These are phyloP conservation scores for Prunella vulgaris DNA, from an alignment of 257 asterid species.

Conservation along the genomic window DNA sequence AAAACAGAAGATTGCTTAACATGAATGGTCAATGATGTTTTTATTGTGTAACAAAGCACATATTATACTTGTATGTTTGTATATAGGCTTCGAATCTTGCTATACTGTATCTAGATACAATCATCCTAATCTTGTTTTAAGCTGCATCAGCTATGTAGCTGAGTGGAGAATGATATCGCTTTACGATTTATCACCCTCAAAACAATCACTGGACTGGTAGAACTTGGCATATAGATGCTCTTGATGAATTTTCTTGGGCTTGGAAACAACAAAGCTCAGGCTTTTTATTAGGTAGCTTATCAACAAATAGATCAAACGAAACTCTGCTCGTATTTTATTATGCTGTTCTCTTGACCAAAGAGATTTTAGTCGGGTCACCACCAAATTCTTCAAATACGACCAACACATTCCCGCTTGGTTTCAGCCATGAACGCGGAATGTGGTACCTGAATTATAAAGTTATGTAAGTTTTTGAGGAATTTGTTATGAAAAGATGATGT, in stretches of 20 bases:
- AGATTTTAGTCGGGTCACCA: constrained; percentile 61
- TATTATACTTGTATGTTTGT: not conserved
- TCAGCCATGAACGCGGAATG: constrained; percentile 80
- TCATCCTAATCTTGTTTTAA: constrained; percentile 3
- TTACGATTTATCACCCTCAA: constrained; percentile 29
- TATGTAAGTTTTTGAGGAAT: not conserved
- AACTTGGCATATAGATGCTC: not conserved
- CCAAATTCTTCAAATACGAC: constrained; percentile 88
- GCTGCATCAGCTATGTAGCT: constrained; percentile 4
- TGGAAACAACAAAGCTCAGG: not conserved
- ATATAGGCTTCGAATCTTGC: not conserved
- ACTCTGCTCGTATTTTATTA: not conserved
- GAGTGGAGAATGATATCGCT: constrained; percentile 20
- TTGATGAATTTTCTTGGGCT: not conserved
- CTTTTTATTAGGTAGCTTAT: constrained; percentile 7
- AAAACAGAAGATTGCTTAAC: not conserved
- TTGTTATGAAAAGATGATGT: not conserved
- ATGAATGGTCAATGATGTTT: not conserved
- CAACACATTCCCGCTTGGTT: constrained; percentile 56
- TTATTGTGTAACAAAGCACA: not conserved
- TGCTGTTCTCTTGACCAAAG: constrained; percentile 48
- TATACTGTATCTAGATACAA: not conserved
- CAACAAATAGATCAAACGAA: not conserved
- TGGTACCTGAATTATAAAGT: constrained; percentile 53
- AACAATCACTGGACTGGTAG: not conserved